Base-by-base conservation (phyloP, 805 yeast species). In the Maudiozyma serrabonitensis region DNA sequence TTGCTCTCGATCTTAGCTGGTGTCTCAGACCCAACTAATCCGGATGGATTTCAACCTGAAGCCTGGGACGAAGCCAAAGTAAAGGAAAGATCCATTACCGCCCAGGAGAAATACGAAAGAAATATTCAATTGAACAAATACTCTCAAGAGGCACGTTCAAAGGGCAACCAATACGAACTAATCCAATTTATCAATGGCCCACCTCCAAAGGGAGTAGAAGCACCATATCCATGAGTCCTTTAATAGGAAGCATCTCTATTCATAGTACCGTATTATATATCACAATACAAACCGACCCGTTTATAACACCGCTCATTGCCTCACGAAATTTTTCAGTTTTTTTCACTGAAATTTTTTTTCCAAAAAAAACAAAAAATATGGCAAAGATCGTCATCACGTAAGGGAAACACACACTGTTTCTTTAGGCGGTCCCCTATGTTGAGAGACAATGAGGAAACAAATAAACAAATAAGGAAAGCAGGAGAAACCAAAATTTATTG, bases 1-100 rank as follows among this genome's bases (percentile, higher is more conserved):
- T 46, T 64, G 31, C 64, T 58, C 45, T 42, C 46, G 4, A 26
- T 61, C 16, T 40, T 64, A 26, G 23, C 18, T 11, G 15, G 35
- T 6, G 46, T 35, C 23, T 9, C 23, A 28, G 56, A 52, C 5
- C 53, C 53, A 6, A 52, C 51, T 28, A 47, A 50, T 4, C 46
- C 51, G 2, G 56, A 56, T 40, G 47, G 46, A 5, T 54, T 62
- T 34, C 55, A 54, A 32, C 68, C 68, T 8, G 55, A 56, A 6
- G 26, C 46, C 11, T 63, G 68, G 68, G 58, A 53, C 35, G 55
- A 51, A 4, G 26, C 43, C 34, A 50, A 49, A 44, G 50, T 48
- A 26, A 46, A 50, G 3, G 45, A 56, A 46, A 53, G 68, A 49
- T 19, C 43, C n/a, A 19, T 43, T 1, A 46, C 56, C 21, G 54